Percentiles rank a stretch among this genome's conserved stretches.
These are phyloP conservation scores for Pichia sp. DNA, from an alignment of 1,139 yeast genomes.

Conservation along the genomic window DNA sequence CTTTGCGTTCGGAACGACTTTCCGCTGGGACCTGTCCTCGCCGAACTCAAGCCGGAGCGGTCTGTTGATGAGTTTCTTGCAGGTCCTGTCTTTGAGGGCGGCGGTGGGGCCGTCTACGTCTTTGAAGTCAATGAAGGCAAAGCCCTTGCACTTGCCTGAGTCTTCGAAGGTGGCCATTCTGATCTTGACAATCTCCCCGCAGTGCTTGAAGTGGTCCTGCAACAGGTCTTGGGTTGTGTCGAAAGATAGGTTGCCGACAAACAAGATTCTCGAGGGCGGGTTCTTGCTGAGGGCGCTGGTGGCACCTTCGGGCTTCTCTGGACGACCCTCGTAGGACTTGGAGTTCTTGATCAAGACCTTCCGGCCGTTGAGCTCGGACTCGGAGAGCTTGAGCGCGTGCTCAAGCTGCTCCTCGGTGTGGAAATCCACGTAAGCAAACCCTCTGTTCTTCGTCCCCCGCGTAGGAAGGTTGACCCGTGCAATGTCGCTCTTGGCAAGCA, in stretches of 20 bases:
- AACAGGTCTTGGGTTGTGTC: slow-evolving; percentile 81
- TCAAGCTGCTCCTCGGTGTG: slow-evolving; percentile 56
- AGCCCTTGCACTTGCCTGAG: slow-evolving; percentile 93
- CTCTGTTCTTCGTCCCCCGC: slow-evolving; percentile 58
- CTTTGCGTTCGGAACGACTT: slow-evolving; percentile 26
- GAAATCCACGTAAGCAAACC: slow-evolving; percentile 91
- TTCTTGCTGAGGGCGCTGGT: slow-evolving; percentile 48
- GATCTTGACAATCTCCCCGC: slow-evolving; percentile 75
- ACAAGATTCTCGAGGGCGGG: slow-evolving; percentile 84
- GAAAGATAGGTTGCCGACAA: slow-evolving; percentile 89
- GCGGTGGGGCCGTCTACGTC: slow-evolving; percentile 76
- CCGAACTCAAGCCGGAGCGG: slow-evolving; percentile 87
- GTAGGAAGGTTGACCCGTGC: slow-evolving; percentile 64
- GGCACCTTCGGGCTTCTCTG: slow-evolving; percentile 41
- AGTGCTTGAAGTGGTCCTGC: slow-evolving; percentile 70
- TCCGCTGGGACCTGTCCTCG: slow-evolving; percentile 85
- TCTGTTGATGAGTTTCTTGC: slow-evolving; percentile 67
- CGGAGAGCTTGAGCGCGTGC: slow-evolving; percentile 66
- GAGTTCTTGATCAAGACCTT: slow-evolving; percentile 81
- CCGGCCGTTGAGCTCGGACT: slow-evolving; percentile 72
- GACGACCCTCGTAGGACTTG: slow-evolving; percentile 82
- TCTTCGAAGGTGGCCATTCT: slow-evolving; percentile 98
- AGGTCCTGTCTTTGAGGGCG: slow-evolving; percentile 71
- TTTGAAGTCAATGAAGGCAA: slow-evolving; percentile 85
- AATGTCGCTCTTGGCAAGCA: slow-evolving; percentile 48